phyloP scores from a whole-genome alignment of 192 early-diverging fungal species.

The Podila epicladia region DNA sequence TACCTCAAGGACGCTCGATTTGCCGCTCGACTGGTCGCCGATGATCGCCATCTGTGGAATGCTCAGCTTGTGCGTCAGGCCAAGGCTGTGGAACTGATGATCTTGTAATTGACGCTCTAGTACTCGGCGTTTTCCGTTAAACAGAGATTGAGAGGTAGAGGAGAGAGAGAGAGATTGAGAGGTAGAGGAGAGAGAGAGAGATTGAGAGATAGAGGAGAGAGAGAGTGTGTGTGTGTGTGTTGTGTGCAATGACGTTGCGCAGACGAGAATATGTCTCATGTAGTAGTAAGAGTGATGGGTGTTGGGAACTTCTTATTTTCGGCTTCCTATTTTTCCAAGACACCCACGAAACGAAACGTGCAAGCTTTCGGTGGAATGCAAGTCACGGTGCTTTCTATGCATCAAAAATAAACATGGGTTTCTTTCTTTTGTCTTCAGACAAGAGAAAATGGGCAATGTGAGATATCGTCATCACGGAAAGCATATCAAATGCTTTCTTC shows the following conservation, averaged over 20 bases:
- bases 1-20: constrained; percentile 7
- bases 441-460: too few relatives aligned
- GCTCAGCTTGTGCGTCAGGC: neutral
- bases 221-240: neutral
- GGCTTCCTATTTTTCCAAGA: too few relatives aligned
- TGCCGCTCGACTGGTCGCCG: constrained; percentile 8
- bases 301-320: too few relatives aligned
- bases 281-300: too few relatives aligned
- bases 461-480: too few relatives aligned
- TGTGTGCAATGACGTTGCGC: neutral
- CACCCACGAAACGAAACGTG: too few relatives aligned
- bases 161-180: neutral
- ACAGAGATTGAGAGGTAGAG: neutral
- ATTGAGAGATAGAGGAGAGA: neutral
- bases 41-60: constrained; percentile 7
- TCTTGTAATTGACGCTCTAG: neutral
- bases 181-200: neutral
- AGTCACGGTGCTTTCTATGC: too few relatives aligned
- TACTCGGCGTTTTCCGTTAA: neutral
- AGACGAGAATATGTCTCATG: neutral
- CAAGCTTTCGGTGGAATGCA: too few relatives aligned
- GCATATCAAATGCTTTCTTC: too few relatives aligned
- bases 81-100: neutral
- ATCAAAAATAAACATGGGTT: too few relatives aligned
- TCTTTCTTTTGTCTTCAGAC: too few relatives aligned